Base-by-base conservation (phyloP, 805 yeast genomes). In the Yarrowia deformans region DNA sequence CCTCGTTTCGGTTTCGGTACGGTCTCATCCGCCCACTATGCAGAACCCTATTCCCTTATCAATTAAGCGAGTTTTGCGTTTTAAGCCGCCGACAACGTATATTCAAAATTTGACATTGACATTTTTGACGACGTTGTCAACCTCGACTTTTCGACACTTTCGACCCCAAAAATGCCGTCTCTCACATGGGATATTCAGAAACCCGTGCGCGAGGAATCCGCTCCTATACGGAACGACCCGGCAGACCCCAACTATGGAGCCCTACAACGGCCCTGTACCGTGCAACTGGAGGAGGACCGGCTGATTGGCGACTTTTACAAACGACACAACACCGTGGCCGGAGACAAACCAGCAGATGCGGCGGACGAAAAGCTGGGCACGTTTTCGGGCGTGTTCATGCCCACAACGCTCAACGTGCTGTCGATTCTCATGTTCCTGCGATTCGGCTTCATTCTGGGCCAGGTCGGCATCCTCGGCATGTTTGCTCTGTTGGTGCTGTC, bases 361-460 rank as follows among this genome's bases (percentile, higher is more conserved):
- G 69, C 37, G 3, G 70, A 55, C 49, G 69, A 68, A 18, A 93
- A 93, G 74, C 80, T 93, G 64, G 92, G 88, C 52, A 94, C 97
- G 0, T 87, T 89, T 71, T 89, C 87, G 70, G 98, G 98, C 16
- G 98, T 93, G 1, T 93, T 96, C 75, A 84, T 95, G 16, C 99
- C 99, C 12, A 95, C 98, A 0, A 87, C 97, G 0, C 81, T 95
- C 49, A 95, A 95, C 78, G 98, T 95, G 54, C 82, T 95, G 39
- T 93, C 98, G 2, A 95, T 95, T 74, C 84, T 95, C 77, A 93
- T 95, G 97, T 95, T 94, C 77, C 82, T 95, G 73, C 85, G 99
- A 72, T 95, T 95, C 77, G 99, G 99, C 7, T 95, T 93, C 79
- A 89, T 95, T 43, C 83, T 95, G 42, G 99, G 99, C 10, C 98